Base-by-base conservation (phyloP, 305 asterid species). In the Ilex paraguariensis region DNA sequence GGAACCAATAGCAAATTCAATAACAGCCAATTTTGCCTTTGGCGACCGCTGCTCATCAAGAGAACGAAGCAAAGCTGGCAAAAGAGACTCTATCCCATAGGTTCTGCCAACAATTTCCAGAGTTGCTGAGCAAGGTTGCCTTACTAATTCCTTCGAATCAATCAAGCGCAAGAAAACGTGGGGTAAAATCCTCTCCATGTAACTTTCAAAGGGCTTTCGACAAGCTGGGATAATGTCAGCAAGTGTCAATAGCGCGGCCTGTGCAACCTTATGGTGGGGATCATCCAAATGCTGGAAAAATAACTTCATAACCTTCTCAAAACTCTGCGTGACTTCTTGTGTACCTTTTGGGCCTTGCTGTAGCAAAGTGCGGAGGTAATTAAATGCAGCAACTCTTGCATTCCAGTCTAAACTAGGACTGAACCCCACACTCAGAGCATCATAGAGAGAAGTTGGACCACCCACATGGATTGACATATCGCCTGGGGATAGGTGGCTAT, bases 241-340 rank as follows among this genome's bases (percentile, higher is more conserved):
- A 71, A 93, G 96, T 57, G 99, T 87, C 67, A 95, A 87, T 66
- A 93, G 95, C 65, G 97, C 99, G 33, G 99, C 97, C 74, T 93
- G 99, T 44, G 99, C 99, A 66, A 93, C 99, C 78, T 93, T 93
- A 76, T 93, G 99, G 75, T 93, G 99, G 68, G 97, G 97, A 71
- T 93, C 99, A 77, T 90, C 99, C 88, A 93, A 84, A 77, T 93
- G 99, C 86, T 86, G 96, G 82, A 90, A 93, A 79, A 87, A 93
- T 63, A 93, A 78, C 80, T 93, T 93, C 97, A 93, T 93, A 75
- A 93, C 95, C 81, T 93, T 93, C 87, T 93, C 99, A 66, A 93
- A 93, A 75, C 95, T 86, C 81, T 86, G 99, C 64, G 77, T 73
- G 66, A 93, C 79, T 88, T 93, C 99, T 78, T 91, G 99, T 72